Percentiles rank a stretch among this genome's conserved stretches.
phyloP scores from a whole-genome alignment of 768 basidiomycete genomes.

The Tylopilus subfusipes region DNA sequence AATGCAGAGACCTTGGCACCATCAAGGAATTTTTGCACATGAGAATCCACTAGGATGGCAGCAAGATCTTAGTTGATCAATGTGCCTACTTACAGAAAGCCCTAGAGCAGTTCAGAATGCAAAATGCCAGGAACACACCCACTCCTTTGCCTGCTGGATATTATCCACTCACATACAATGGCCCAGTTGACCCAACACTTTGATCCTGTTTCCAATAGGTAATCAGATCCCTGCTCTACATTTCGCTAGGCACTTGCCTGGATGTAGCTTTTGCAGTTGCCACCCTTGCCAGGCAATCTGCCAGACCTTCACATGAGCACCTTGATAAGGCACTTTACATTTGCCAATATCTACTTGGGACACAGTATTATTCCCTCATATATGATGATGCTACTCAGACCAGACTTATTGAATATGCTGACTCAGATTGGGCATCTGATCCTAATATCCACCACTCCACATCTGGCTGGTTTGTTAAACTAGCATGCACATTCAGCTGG shows the following conservation, averaged over 20 bases:
- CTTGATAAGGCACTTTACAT: background rate
- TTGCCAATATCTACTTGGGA: background rate
- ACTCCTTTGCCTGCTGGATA: background rate
- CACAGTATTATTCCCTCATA: background rate
- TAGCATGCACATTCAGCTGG: background rate
- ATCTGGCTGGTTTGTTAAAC: background rate
- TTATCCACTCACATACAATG: background rate
- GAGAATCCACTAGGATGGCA: too few relatives aligned
- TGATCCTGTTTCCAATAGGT: background rate
- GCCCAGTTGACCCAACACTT: background rate
- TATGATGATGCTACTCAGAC: background rate
- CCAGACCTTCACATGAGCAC: background rate
- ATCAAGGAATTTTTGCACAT: too few relatives aligned
- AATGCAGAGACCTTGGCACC: background rate
- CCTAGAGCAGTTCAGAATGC: background rate
- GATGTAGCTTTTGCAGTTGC: background rate
- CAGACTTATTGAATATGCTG: background rate
- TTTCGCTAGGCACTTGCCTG: background rate
- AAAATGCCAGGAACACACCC: background rate
- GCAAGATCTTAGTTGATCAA: background rate
- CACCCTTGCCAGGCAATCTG: background rate
- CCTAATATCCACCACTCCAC: background rate
- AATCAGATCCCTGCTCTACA: background rate
- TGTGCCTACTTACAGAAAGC: background rate
- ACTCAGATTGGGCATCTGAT: background rate